Percentiles rank a stretch among this genome's conserved stretches.
These are phyloP conservation scores for Papiliotrema laurentii DNA, from an alignment of 1,284 basidiomycete species.

Conservation along the genomic window DNA sequence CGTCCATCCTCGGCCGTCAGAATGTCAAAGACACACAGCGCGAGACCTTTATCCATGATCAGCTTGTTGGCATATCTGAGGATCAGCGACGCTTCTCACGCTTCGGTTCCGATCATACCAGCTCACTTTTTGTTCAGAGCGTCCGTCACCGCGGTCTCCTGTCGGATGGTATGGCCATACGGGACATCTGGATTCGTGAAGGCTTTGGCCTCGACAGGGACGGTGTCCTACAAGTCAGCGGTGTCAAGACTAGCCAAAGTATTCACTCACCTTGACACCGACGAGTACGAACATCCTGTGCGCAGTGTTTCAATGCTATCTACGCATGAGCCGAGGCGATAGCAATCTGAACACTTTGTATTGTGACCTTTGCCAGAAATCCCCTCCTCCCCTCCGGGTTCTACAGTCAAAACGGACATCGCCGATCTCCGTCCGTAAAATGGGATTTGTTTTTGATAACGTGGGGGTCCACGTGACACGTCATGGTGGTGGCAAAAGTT, in stretches of 20 bases:
- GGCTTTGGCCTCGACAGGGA: slow-evolving; percentile 45
- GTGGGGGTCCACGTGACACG: too few species aligned
- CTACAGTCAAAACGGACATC: too few species aligned
- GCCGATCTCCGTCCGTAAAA: too few species aligned
- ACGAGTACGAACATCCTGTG: slow-evolving; percentile 48
- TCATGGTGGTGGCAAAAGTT: too few species aligned
- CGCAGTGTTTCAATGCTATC: too few species aligned
- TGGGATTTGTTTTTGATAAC: too few species aligned
- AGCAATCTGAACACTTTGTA: too few species aligned
- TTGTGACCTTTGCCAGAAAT: too few species aligned
- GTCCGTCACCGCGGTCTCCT: slow-evolving; percentile 42
- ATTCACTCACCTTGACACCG: slow-evolving; percentile 31
- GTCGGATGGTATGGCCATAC: too few species aligned
- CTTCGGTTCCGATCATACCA: not conserved
- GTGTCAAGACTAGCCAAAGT: not conserved
- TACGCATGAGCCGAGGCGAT: too few species aligned
- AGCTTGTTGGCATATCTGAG: slow-evolving; percentile 86
- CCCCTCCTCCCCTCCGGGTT: too few species aligned
- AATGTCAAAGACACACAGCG: slow-evolving; percentile 83
- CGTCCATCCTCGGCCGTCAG: slow-evolving; percentile 82
- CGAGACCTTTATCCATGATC: slow-evolving; percentile 86
- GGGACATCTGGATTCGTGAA: too few species aligned
- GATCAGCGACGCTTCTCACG: not conserved
- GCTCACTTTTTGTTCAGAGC: slow-evolving; percentile 46
- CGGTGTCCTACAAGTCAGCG: slow-evolving; percentile 41